Evolutionary conservation across 2,329 filamentous ascomycete species (phyloP).

Genomic region (Corynespora cassiicola): DNA sequence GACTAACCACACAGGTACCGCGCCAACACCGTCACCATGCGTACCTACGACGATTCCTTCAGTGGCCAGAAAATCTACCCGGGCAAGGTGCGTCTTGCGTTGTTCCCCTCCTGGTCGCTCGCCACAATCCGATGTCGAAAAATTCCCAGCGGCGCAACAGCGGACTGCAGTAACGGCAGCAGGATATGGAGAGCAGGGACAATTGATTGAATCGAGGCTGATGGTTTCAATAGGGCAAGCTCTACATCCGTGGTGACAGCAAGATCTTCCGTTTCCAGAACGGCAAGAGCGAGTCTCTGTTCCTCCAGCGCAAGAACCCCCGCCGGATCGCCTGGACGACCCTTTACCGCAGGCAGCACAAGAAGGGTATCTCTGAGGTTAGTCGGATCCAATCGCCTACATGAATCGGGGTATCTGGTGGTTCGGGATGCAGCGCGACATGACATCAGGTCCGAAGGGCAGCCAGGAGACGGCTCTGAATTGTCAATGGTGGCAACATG

Average conservation of each 20-base stretch:
- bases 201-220: conserved; percentile 30
- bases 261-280: conserved; percentile 99
- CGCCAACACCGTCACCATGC: conserved; percentile 66
- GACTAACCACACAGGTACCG: conserved; percentile 47
- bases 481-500: no score
- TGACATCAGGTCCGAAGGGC: conserved; percentile 31
- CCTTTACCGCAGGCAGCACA: conserved; percentile 98
- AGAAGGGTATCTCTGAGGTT: conserved; percentile 99
- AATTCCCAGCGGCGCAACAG: conserved; percentile 21
- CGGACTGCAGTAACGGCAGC: conserved; percentile 21
- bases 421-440: conserved; percentile 16
- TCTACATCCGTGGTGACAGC: conserved; percentile 99
- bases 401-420: conserved; percentile 6
- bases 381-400: conserved; percentile 35
- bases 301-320: conserved; percentile 99
- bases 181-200: conserved; percentile 8
- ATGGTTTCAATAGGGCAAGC: conserved; percentile 78
- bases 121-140: conserved; percentile 33
- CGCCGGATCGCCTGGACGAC: conserved; percentile 99
- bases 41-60: conserved; percentile 81
- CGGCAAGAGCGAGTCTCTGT: conserved; percentile 99
- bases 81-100: conserved; percentile 69
- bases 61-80: conserved; percentile 81
- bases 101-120: conserved; percentile 12
- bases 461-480: no score